A percentile compares a stretch with the other conserved stretches of the same genome.
Conservation (phyloP, 345 rosid genomes). For the Ceriops tagal region DNA sequence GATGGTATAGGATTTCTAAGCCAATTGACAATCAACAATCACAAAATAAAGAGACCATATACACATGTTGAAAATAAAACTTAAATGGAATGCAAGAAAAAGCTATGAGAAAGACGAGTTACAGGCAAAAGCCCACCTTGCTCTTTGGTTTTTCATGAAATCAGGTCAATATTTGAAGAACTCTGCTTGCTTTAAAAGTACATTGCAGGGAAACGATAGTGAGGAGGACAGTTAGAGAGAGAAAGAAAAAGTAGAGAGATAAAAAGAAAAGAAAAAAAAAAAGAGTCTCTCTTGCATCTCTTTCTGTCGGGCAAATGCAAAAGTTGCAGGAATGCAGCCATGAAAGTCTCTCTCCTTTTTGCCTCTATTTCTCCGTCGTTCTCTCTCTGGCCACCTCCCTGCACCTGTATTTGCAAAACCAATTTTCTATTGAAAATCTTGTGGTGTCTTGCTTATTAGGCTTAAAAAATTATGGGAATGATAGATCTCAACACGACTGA, state of each 20-base stretch:
- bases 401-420: neutral
- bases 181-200: no score
- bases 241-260: neutral
- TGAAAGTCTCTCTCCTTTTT: slow-evolving; percentile 25
- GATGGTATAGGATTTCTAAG: no score
- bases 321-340: slow-evolving; percentile 36
- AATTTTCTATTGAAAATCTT: neutral
- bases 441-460: neutral
- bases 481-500: slow-evolving; percentile 93
- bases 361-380: neutral
- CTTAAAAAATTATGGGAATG: slow-evolving; percentile 61
- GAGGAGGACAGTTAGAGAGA: neutral
- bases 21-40: no score
- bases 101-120: no score
- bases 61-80: no score
- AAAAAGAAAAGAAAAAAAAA: neutral
- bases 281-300: slow-evolving; percentile 8
- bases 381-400: neutral
- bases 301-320: slow-evolving; percentile 27
- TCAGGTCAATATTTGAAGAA: no score
- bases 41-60: no score
- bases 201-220: no score
- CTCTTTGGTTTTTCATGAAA: no score
- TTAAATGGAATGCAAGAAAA: no score
- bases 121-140: no score